Evolutionary conservation across 2,329 filamentous ascomycete species (phyloP), one percentile per base, ranked within the genome.

Genomic region (Trichophyton mentagrophytes): DNA sequence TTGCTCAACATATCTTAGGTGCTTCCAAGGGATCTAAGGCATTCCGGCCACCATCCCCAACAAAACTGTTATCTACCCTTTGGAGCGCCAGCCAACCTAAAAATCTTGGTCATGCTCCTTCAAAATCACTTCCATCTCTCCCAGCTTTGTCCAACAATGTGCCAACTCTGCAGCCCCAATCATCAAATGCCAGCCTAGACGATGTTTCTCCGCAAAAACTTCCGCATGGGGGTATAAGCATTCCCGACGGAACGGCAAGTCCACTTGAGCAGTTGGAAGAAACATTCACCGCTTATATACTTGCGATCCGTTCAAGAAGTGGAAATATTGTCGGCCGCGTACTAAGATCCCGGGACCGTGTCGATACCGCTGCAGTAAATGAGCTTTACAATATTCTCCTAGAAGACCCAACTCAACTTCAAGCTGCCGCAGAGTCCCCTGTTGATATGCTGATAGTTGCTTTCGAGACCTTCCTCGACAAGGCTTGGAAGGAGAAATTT

Each of bases 401-500:
- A 17, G 90, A 96, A 70, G 87, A 87, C 65, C 89, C 90, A 0
- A 86, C 84, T 59, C 90, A 89, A 68, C 81, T 88, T 64, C 87
- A 95, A 59, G 78, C 85, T 8, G 84, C 88, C 1, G 81, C 85
- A 0, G 90, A 96, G 62, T 80, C 89, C 7, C 82, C 85, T 2
- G 84, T 92, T 7, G 90, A 96, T 68, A 85, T 92, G 20, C 81
- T 97, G 3, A 95, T 96, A 69, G 87, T 88, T 27, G 88, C 91
- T 0, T 97, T 96, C 70, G 91, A 96, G 71, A 96, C 95, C 64
- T 97, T 96, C 67, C 77, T 96, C 63, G 85, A 85, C 62, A 86
- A 90, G 64, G 90, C 89, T 11, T 97, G 92, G 92, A 85, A 82
- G 62, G 88, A 92, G 65, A 86, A 89, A 67, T 90, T 96, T 79